phyloP scores from a whole-genome alignment of 1,284 basidiomycete species.

The Sanghuangporus weigelae region DNA sequence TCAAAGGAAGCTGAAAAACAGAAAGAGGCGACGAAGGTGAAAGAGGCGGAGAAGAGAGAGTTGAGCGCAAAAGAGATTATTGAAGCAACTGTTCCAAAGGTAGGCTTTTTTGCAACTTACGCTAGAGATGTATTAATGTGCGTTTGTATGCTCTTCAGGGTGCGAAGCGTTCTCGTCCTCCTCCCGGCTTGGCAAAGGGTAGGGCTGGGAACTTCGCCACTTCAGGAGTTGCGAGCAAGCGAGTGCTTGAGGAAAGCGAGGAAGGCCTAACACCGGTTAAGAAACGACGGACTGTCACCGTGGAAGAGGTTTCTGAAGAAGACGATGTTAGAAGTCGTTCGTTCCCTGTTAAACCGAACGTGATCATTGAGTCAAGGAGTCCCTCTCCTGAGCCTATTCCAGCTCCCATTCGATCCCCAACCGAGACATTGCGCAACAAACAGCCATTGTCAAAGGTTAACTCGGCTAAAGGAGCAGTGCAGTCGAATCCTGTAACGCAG shows the following conservation, averaged over 20 bases:
- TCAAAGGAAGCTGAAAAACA: slow-evolving; percentile 24
- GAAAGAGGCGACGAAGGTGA: slow-evolving; percentile 24
- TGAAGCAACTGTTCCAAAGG: slow-evolving; percentile 68
- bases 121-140: not conserved
- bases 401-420: slow-evolving; percentile 7
- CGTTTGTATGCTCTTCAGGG: slow-evolving; percentile 44
- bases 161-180: slow-evolving; percentile 64
- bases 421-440: slow-evolving; percentile 13
- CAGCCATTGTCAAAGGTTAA: not conserved
- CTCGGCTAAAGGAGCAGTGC: not conserved
- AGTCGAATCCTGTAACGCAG: not conserved
- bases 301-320: slow-evolving; percentile 32
- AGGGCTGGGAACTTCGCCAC: not conserved
- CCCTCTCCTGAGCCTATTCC: slow-evolving; percentile 20
- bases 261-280: slow-evolving; percentile 5
- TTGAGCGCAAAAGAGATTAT: slow-evolving; percentile 58
- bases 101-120: slow-evolving; percentile 25
- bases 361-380: slow-evolving; percentile 35
- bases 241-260: slow-evolving; percentile 30
- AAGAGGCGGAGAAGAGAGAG: slow-evolving; percentile 25
- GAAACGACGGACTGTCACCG: slow-evolving; percentile 19
- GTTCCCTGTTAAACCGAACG: slow-evolving; percentile 28
- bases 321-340: slow-evolving; percentile 22
- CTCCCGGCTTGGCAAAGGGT: slow-evolving; percentile 33
- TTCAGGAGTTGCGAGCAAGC: slow-evolving; percentile 23